A percentile compares a stretch with the other conserved stretches of the same genome.
Conservation (phyloP, 129 eudicot genomes). For the Tanacetum coccineum region DNA sequence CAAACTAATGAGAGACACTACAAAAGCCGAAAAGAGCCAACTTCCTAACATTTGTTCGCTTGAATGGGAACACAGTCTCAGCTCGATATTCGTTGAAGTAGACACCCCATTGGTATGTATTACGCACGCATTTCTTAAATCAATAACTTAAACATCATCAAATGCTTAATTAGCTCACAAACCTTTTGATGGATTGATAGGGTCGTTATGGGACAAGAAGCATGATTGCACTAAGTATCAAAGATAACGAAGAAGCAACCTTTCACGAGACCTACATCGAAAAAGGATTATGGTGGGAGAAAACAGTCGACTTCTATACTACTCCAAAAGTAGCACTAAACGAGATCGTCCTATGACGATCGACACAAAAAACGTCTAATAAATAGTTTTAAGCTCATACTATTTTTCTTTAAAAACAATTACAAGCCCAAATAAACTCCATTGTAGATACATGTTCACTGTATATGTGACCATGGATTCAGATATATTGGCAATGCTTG, state of each 20-base stretch:
- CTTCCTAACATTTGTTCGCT: slow-evolving; percentile 58
- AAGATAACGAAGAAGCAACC: slow-evolving; percentile 45
- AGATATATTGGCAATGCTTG: slow-evolving; percentile 18
- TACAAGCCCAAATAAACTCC: slow-evolving; percentile 10
- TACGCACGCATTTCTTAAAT: background rate
- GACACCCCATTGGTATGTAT: slow-evolving; percentile 50
- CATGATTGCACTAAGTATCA: slow-evolving; percentile 51
- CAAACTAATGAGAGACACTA: slow-evolving; percentile 61
- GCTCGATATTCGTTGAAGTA: slow-evolving; percentile 58
- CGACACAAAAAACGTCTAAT: too few relatives aligned
- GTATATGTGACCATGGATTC: slow-evolving; percentile 23
- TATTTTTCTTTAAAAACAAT: background rate
- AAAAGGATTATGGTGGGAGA: slow-evolving; percentile 49
- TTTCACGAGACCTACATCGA: slow-evolving; percentile 59
- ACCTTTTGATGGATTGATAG: slow-evolving; percentile 21
- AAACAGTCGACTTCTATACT: slow-evolving; percentile 36
- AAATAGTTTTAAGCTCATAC: too few relatives aligned
- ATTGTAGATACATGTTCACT: slow-evolving; percentile 25
- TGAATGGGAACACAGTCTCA: slow-evolving; percentile 58
- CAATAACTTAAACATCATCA: background rate
- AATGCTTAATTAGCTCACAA: background rate
- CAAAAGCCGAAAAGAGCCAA: slow-evolving; percentile 54
- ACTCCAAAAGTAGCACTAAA: slow-evolving; percentile 14
- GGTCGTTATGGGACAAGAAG: slow-evolving; percentile 85
- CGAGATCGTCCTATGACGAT: background rate